Evolutionary conservation across 768 basidiomycete species (phyloP).

Genomic region (Lactarius indigo): DNA sequence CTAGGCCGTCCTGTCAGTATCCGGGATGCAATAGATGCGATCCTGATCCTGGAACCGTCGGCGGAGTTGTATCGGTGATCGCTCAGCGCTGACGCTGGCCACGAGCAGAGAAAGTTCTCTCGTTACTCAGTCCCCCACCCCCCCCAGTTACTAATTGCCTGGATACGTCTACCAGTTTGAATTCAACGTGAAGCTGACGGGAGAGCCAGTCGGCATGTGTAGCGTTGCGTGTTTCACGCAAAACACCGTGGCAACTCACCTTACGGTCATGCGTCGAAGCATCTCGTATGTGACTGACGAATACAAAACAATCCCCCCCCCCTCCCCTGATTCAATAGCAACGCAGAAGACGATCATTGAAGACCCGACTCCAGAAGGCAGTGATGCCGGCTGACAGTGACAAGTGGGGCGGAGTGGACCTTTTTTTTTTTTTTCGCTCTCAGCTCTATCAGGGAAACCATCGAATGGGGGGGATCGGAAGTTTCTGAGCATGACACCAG

Average conservation of each 20-base stretch:
- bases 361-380: not conserved
- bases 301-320: not conserved
- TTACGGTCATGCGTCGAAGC: not conserved
- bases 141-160: not conserved
- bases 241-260: not conserved
- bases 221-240: not conserved
- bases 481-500: not conserved
- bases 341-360: not conserved
- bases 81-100: not conserved
- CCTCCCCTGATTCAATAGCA: not conserved
- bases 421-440: not conserved
- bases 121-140: too few relatives aligned
- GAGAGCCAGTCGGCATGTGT: not conserved
- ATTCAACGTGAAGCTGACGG: not conserved
- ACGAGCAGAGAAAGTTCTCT: not conserved
- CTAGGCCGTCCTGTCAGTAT: not conserved
- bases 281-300: not conserved
- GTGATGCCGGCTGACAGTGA: not conserved
- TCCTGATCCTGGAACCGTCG: conserved; percentile 17
- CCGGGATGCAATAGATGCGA: conserved; percentile 14
- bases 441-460: not conserved
- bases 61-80: conserved; percentile 23
- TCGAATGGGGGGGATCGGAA: not conserved
- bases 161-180: not conserved
- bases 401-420: not conserved